These are phyloP conservation scores for Fusarium sp. DNA, from an alignment of 2,329 filamentous ascomycete species.

Conservation along the genomic window DNA sequence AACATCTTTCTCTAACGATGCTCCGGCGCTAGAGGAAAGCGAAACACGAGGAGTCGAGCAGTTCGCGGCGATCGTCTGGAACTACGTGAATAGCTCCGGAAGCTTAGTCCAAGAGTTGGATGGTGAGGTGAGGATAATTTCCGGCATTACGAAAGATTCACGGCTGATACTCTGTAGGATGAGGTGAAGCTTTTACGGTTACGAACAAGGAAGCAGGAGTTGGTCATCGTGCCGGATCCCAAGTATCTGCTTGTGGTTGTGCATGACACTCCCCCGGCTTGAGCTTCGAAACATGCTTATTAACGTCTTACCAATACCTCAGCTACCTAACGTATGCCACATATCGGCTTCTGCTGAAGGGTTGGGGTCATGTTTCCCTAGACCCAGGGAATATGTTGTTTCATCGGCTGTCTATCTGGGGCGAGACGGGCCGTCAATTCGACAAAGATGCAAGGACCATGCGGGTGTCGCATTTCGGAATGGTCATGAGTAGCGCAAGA, in stretches of 20 bases:
- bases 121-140: conserved; percentile 67
- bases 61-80: conserved; percentile 82
- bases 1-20: conserved; percentile 64
- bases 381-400: conserved; percentile 17
- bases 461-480: conserved; percentile 24
- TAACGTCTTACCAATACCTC: conserved; percentile 38
- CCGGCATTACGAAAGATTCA: conserved; percentile 12
- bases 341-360: conserved; percentile 28
- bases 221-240: conserved; percentile 85
- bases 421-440: conserved; percentile 26
- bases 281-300: conserved; percentile 43
- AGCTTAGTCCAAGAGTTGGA: conserved; percentile 81
- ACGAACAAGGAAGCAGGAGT: conserved; percentile 87
- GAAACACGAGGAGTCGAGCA: conserved; percentile 76
- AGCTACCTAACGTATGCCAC: conserved; percentile 20
- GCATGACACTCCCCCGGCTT: conserved; percentile 84
- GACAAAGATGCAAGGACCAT: conserved; percentile 27
- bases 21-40: conserved; percentile 59
- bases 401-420: conserved; percentile 24
- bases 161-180: conserved; percentile 66
- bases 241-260: conserved; percentile 86
- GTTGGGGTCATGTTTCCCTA: conserved; percentile 14
- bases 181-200: conserved; percentile 82
- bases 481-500: conserved; percentile 29
- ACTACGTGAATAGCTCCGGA: conserved; percentile 78